Conservation (phyloP, 768 basidiomycete genomes). For the Boletus rex-veris region DNA sequence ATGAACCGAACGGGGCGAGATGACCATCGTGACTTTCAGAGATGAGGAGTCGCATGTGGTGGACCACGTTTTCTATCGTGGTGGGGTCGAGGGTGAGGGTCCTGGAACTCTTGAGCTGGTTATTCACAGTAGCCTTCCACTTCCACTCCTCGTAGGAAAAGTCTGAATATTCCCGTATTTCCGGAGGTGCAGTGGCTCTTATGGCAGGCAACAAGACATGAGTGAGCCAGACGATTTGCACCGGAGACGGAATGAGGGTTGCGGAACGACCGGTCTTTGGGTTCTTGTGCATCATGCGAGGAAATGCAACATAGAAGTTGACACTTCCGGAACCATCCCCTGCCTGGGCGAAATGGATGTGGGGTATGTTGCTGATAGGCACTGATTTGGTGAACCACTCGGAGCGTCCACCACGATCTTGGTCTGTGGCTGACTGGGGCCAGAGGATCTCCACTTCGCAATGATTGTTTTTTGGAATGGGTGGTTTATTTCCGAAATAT, state of each 20-base stretch:
- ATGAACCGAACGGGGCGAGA: conserved; percentile 6
- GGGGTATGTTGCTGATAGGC: too few relatives aligned
- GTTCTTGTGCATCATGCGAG: too few relatives aligned
- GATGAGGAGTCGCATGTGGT: not conserved
- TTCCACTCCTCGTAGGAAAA: too few relatives aligned
- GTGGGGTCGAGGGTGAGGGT: conserved; percentile 1
- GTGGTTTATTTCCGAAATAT: not conserved
- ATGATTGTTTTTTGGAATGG: conserved; percentile 5
- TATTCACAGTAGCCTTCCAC: not conserved
- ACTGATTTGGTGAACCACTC: conserved; percentile 1
- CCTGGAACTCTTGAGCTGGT: not conserved
- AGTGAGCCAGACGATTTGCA: too few relatives aligned
- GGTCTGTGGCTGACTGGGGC: not conserved
- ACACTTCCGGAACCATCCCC: too few relatives aligned
- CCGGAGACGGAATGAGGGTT: too few relatives aligned
- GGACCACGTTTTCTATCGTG: not conserved
- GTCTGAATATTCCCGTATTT: too few relatives aligned
- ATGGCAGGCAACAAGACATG: too few relatives aligned
- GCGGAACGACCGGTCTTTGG: too few relatives aligned
- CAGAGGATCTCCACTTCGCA: conserved; percentile 2
- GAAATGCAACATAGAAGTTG: too few relatives aligned
- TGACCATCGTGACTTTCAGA: not conserved
- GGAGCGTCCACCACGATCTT: not conserved
- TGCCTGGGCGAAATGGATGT: too few relatives aligned
- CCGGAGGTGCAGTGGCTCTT: too few relatives aligned